Percentiles rank a stretch among this genome's conserved stretches.
These are phyloP conservation scores for Bruguiera sexangula DNA, from an alignment of 345 rosid species.

Conservation along the genomic window DNA sequence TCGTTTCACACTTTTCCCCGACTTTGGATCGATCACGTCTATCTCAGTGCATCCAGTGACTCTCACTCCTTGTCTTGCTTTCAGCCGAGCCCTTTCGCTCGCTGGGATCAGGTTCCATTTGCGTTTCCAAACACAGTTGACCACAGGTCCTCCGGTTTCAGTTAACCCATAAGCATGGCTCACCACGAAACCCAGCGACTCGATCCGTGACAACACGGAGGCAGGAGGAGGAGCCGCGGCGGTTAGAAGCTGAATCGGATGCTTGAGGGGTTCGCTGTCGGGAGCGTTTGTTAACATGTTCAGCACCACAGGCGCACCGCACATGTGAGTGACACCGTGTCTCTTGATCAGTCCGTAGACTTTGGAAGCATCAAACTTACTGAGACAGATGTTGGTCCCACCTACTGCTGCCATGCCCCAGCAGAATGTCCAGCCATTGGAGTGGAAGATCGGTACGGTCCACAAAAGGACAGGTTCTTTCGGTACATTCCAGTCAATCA, in stretches of 20 bases:
- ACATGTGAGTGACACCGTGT: conserved; percentile 31
- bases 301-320: conserved; percentile 26
- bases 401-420: conserved; percentile 28
- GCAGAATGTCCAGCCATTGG: conserved; percentile 27
- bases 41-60: conserved; percentile 14
- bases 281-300: conserved; percentile 23
- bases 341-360: conserved; percentile 15
- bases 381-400: conserved; percentile 26
- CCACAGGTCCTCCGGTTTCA: conserved; percentile 15
- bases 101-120: conserved; percentile 22
- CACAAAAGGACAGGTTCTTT: conserved; percentile 16
- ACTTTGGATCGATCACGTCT: conserved; percentile 4
- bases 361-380: conserved; percentile 10
- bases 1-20: conserved; percentile 14
- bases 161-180: conserved; percentile 29
- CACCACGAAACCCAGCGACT: conserved; percentile 27
- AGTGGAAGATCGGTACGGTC: conserved; percentile 27
- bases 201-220: conserved; percentile 5
- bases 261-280: background rate
- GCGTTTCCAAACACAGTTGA: conserved; percentile 19
- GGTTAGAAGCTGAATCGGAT: conserved; percentile 14
- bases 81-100: conserved; percentile 12
- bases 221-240: conserved; percentile 30
- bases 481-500: conserved; percentile 19
- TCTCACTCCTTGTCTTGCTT: conserved; percentile 28